Conservation (phyloP, 805 yeast species). For the Metschnikowia colocasiae region DNA sequence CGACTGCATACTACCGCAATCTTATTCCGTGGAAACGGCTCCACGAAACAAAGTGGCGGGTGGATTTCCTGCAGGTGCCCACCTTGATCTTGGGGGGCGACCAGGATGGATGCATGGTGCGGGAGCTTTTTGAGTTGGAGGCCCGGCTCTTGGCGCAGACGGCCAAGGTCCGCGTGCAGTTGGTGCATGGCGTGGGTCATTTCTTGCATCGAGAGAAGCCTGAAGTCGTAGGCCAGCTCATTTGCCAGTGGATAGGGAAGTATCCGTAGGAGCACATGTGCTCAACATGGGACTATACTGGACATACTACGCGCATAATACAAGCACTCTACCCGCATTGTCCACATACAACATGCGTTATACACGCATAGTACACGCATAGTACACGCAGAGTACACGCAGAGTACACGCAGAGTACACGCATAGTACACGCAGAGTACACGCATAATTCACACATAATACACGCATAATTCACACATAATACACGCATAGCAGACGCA, state of each 20-base stretch:
- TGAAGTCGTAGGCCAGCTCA: slow-evolving; percentile 21
- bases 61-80: slow-evolving; percentile 36
- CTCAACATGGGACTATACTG: no score
- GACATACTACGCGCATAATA: no score
- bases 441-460: no score
- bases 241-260: slow-evolving; percentile 29
- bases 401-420: no score
- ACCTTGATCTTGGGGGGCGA: slow-evolving; percentile 34
- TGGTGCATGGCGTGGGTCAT: slow-evolving; percentile 32
- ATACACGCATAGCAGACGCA: no score
- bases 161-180: slow-evolving; percentile 24
- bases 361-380: no score
- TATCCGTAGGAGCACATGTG: slow-evolving; percentile 1
- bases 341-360: no score
- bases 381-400: no score
- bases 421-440: no score
- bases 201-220: slow-evolving; percentile 41
- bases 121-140: slow-evolving; percentile 26
- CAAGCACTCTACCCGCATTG: no score
- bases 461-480: no score
- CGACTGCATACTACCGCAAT: slow-evolving; percentile 40
- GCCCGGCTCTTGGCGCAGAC: slow-evolving; percentile 16
- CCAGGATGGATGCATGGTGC: slow-evolving; percentile 39
- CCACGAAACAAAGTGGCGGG: slow-evolving; percentile 20
- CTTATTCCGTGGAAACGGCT: slow-evolving; percentile 16